phyloP scores from a whole-genome alignment of 345 rosid species.

The Gossypium australe region DNA sequence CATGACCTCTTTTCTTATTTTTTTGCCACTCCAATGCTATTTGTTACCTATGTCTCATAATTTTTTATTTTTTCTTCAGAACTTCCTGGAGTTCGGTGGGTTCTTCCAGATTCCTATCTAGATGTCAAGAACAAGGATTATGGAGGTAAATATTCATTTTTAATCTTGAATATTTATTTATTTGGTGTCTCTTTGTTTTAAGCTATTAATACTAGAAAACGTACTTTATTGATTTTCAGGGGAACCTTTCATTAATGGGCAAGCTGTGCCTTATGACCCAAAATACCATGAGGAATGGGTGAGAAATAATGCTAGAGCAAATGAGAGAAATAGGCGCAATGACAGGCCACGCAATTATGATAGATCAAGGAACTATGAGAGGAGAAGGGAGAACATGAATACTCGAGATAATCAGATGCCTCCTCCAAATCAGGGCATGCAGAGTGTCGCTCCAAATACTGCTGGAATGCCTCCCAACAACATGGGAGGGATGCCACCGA shows the following conservation, averaged over 20 bases:
- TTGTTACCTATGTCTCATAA: not conserved
- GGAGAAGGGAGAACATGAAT: conserved; percentile 81
- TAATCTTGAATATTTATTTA: not conserved
- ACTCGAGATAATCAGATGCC: conserved; percentile 21
- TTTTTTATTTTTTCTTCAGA: conserved; percentile 34
- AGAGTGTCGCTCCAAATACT: conserved; percentile 20
- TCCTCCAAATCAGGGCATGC: conserved; percentile 32
- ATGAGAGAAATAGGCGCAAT: conserved; percentile 81
- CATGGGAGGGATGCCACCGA: not conserved
- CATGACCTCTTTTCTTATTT: not conserved
- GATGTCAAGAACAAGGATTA: conserved; percentile 91
- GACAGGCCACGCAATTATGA: conserved; percentile 72
- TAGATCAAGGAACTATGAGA: conserved; percentile 74
- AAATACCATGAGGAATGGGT: conserved; percentile 98
- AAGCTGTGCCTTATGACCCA: conserved; percentile 94
- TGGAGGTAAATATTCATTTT: conserved; percentile 55
- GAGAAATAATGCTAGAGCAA: conserved; percentile 83
- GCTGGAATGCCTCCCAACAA: conserved; percentile 28
- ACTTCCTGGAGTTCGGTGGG: conserved; percentile 82
- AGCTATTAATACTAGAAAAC: not conserved
- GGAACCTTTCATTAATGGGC: conserved; percentile 93
- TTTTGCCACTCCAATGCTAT: not conserved
- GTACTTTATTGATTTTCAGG: conserved; percentile 31
- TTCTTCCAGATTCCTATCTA: conserved; percentile 93
- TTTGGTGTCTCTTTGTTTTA: not conserved